Evolutionary conservation across 1,284 basidiomycete genomes (phyloP).

Genomic region (Volvariella volvacea): DNA sequence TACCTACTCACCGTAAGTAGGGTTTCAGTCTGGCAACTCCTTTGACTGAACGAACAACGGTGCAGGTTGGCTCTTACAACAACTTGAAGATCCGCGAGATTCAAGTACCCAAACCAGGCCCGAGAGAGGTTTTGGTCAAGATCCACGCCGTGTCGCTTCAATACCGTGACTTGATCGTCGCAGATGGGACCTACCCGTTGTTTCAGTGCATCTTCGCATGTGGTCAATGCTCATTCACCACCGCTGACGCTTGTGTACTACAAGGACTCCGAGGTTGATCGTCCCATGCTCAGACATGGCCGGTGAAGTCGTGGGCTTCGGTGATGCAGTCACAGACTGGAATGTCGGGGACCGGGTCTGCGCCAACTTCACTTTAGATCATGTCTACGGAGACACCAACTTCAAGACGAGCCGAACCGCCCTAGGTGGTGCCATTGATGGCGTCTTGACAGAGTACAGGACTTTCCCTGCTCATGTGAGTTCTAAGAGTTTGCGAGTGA

Average conservation of each 20-base stretch:
- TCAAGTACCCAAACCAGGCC: constrained; percentile 25
- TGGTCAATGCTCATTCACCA: too few species aligned
- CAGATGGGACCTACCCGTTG: constrained; percentile 13
- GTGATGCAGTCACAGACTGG: constrained; percentile 43
- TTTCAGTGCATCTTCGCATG: constrained; percentile 17
- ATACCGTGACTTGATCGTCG: constrained; percentile 18
- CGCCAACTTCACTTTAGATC: constrained; percentile 34
- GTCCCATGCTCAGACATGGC: constrained; percentile 59
- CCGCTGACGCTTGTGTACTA: too few species aligned
- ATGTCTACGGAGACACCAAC: constrained; percentile 33
- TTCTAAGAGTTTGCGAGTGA: not conserved
- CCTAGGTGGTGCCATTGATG: constrained; percentile 44
- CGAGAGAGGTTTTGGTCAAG: constrained; percentile 40
- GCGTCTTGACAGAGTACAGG: constrained; percentile 50
- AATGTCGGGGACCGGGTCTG: constrained; percentile 51
- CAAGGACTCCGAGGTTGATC: constrained; percentile 19
- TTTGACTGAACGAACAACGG: too few species aligned
- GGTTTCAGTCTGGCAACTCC: too few species aligned
- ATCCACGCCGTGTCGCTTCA: constrained; percentile 47
- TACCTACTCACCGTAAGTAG: too few species aligned
- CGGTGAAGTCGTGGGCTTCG: constrained; percentile 51
- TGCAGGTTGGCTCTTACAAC: constrained; percentile 15
- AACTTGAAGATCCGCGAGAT: constrained; percentile 25
- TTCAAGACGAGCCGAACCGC: constrained; percentile 22
- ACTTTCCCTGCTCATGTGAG: constrained; percentile 37